Evolutionary conservation across 2,329 filamentous ascomycete genomes (phyloP).

Genomic region (Penicillium digitatum): DNA sequence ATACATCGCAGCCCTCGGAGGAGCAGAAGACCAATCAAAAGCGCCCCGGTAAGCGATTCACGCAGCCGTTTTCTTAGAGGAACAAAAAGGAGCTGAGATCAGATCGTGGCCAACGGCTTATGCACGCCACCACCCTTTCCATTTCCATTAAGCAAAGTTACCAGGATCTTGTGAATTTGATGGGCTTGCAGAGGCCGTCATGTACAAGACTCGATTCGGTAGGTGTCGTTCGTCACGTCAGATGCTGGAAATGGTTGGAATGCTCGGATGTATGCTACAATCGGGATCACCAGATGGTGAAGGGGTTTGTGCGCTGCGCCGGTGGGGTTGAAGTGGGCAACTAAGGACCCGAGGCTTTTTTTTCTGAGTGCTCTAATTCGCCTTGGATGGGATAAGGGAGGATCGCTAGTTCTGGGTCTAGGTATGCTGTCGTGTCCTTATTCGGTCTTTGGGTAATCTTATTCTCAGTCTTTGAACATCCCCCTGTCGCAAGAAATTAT

Average conservation of each 20-base stretch:
- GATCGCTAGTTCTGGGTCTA: neutral
- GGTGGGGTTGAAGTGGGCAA: neutral
- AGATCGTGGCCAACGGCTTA: constrained; percentile 6
- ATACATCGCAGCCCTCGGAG: neutral
- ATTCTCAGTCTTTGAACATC: neutral
- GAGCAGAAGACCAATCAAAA: neutral
- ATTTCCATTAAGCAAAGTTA: neutral
- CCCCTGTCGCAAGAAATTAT: constrained; percentile 10
- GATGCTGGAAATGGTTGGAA: neutral
- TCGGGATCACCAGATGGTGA: neutral
- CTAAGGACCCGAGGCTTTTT: neutral
- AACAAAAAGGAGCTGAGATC: neutral
- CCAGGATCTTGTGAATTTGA: neutral
- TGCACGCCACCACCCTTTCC: constrained; percentile 1
- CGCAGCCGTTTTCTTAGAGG: neutral
- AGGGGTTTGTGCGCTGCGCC: neutral
- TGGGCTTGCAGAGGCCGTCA: neutral
- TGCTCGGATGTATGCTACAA: neutral
- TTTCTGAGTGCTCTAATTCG: no score
- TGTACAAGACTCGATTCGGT: neutral
- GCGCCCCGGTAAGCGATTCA: neutral
- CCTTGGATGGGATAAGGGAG: neutral
- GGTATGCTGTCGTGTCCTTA: neutral
- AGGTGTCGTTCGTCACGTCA: neutral
- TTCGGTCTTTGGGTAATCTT: neutral